Conservation (phyloP, 129 eudicot species). For the Pulicaria dysenterica region DNA sequence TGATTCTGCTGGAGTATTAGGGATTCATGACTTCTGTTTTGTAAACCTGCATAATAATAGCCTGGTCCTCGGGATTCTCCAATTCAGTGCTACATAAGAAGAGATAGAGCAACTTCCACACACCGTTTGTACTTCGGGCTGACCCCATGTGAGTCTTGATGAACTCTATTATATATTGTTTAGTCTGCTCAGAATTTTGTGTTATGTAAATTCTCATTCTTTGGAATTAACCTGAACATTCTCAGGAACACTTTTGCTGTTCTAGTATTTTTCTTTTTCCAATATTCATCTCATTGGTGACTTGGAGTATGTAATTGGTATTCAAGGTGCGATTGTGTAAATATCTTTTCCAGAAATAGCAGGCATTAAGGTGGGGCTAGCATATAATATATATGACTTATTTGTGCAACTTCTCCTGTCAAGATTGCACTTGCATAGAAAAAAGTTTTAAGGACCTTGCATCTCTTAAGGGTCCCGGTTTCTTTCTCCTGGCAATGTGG, state of each 20-base stretch:
- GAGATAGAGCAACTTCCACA: constrained; percentile 84
- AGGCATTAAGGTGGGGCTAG: constrained; percentile 21
- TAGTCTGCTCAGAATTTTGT: not conserved
- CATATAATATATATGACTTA: not conserved
- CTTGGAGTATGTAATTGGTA: constrained; percentile 2
- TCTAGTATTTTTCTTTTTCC: not conserved
- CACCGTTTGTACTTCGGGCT: constrained; percentile 77
- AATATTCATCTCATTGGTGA: not conserved
- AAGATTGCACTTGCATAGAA: constrained; percentile 24
- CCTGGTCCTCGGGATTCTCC: constrained; percentile 95
- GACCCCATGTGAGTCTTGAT: constrained; percentile 78
- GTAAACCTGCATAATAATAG: constrained; percentile 37
- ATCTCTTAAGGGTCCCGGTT: not conserved
- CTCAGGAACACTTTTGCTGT: not conserved
- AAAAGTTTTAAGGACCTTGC: not conserved
- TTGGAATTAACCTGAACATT: not conserved
- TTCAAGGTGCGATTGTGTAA: constrained; percentile 9
- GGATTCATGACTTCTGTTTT: not conserved
- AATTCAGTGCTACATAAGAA: constrained; percentile 84
- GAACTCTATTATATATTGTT: constrained; percentile 15
- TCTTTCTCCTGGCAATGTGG: constrained; percentile 9
- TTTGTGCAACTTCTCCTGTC: constrained; percentile 22
- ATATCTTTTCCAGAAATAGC: not conserved
- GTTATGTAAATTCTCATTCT: constrained; percentile 5
- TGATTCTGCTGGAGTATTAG: not conserved